Evolutionary conservation across 2,329 filamentous ascomycete species (phyloP), one percentile per base, ranked within the genome.

Genomic region (Fusarium tuaranense): DNA sequence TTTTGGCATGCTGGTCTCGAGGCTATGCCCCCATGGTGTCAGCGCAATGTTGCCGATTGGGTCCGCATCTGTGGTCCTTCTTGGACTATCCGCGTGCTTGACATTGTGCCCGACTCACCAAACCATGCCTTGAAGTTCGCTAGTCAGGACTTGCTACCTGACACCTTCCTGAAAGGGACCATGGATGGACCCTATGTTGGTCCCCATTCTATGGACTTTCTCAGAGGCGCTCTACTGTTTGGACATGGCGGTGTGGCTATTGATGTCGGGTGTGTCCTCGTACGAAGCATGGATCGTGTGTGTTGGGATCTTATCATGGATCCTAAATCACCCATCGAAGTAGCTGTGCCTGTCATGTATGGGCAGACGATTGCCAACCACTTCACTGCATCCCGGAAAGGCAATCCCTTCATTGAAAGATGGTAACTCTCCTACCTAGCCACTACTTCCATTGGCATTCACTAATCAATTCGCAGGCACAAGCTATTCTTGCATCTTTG

Each of bases 1-100:
- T 86, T 81, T 72, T 86, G 84, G 84, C 77, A 86, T 69, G 64
- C 80, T 3, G 84, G 84, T 4, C 78, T 82, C 32, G 36, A 68
- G 4, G 18, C 32, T 7, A 83, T 86, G 81, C 82, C 82, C 1
- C 67, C 65, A 7, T 86, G 84, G 83, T 82, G 80, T 34, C 78
- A 82, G 59, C 82, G 83, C 51, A 86, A 85, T 48, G 81, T 86
- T 41, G 76, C 81, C 22, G 78, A 81, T 69, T 86, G 84, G 84
- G 80, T 83, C 22, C 81, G 82, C 20, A 80, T 83, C 22, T 81
- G 81, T 41, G 82, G 81, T 5, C 74, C 81, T 1, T 79, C 78
- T 0, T 86, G 84, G 85, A 84, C 81, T 7, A 77, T 86, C 13
- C 83, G 84, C 5, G 79, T 86, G 2, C 78, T 86, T 20, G 83